phyloP scores from a whole-genome alignment of 352 stramenopile species.

The Albugo candida region DNA sequence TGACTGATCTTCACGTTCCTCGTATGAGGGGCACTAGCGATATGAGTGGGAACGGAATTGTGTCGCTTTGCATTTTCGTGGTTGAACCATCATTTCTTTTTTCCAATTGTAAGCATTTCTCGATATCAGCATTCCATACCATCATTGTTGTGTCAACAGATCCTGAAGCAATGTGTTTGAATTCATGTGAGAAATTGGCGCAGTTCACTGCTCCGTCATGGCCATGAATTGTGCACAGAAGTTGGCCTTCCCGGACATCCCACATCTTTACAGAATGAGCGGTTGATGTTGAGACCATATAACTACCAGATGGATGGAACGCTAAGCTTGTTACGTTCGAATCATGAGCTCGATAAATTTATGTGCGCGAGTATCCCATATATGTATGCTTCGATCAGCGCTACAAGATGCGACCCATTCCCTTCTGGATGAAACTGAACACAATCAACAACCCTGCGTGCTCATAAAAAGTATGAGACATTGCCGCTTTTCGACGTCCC shows the following conservation, averaged over 20 bases:
- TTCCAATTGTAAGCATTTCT: constrained; percentile 50
- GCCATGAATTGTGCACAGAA: constrained; percentile 84
- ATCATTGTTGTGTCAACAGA: constrained; percentile 65
- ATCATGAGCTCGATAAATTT: constrained; percentile 74
- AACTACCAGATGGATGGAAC: constrained; percentile 83
- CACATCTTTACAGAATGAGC: constrained; percentile 83
- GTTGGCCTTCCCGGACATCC: constrained; percentile 82
- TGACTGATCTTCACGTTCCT: neutral
- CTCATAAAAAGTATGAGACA: constrained; percentile 72
- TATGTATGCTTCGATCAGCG: constrained; percentile 47
- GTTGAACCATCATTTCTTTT: too few relatives aligned
- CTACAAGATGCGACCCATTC: constrained; percentile 37
- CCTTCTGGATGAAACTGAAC: constrained; percentile 79
- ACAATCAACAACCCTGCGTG: constrained; percentile 62
- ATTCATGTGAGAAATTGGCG: constrained; percentile 50
- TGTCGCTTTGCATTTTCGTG: too few relatives aligned
- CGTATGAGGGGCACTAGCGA: neutral
- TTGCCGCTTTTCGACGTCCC: constrained; percentile 68
- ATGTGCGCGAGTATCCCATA: constrained; percentile 73
- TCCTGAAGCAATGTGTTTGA: constrained; percentile 41
- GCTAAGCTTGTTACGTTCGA: constrained; percentile 51
- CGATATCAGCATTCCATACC: constrained; percentile 67
- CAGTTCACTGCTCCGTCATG: constrained; percentile 56
- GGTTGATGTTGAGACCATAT: constrained; percentile 75
- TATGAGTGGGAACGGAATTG: neutral